A percentile compares a stretch with the other conserved stretches of the same genome.
Conservation (phyloP, 257 asterid species). For the Solanum peruvianum region DNA sequence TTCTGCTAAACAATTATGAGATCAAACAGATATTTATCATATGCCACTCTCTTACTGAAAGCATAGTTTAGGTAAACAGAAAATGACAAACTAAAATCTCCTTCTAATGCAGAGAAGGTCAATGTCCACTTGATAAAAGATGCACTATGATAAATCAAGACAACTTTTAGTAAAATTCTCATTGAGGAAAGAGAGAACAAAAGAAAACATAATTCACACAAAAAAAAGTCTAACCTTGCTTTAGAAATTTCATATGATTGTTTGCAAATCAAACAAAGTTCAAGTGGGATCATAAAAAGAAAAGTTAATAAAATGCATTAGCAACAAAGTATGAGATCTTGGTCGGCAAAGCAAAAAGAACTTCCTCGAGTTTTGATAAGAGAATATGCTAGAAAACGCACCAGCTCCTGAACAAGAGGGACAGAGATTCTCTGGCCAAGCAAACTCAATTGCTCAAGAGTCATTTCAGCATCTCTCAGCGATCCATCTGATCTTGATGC, state of each 20-base stretch:
- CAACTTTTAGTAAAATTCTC: background rate
- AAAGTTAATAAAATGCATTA: background rate
- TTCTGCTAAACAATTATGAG: background rate
- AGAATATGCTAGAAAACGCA: background rate
- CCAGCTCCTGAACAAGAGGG: constrained; percentile 69
- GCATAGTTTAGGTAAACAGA: background rate
- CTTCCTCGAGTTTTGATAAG: background rate
- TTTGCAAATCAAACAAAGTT: background rate
- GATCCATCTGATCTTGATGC: constrained; percentile 89
- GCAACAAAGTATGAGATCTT: background rate
- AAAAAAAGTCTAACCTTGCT: background rate
- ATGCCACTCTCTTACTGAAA: background rate
- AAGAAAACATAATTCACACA: background rate
- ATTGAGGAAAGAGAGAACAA: background rate
- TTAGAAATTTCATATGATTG: background rate
- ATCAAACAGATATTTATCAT: background rate
- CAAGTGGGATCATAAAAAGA: background rate
- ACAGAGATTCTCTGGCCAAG: constrained; percentile 73
- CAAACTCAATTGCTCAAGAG: constrained; percentile 77
- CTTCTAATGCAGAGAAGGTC: background rate
- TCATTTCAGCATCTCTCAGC: constrained; percentile 91
- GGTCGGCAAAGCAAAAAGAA: background rate
- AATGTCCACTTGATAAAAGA: background rate
- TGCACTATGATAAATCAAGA: background rate
- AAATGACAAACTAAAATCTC: background rate